These are phyloP conservation scores for Fusarium clavum DNA, from an alignment of 2,329 filamentous ascomycete genomes.

Conservation along the genomic window DNA sequence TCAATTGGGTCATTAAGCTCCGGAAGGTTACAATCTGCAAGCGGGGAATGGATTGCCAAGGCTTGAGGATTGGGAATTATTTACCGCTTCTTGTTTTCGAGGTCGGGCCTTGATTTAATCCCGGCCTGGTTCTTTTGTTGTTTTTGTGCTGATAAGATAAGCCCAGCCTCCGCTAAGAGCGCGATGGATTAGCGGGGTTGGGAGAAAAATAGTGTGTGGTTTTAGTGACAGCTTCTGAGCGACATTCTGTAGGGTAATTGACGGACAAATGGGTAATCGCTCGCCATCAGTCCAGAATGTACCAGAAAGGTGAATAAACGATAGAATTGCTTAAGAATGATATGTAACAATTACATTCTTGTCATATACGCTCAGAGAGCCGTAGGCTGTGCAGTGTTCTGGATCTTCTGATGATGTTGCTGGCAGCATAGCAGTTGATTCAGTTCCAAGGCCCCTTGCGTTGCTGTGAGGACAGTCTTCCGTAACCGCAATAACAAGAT, in stretches of 20 bases:
- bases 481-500: no score
- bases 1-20: conserved; percentile 1
- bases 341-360: no score
- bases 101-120: neutral
- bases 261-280: neutral
- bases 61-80: conserved; percentile 10
- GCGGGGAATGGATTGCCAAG: conserved; percentile 33
- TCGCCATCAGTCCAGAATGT: no score
- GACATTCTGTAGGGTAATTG: neutral
- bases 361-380: no score
- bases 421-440: no score
- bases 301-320: no score
- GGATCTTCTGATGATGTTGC: no score
- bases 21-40: conserved; percentile 5
- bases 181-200: neutral
- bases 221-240: neutral
- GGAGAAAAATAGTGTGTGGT: neutral
- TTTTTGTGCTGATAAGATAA: neutral
- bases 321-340: no score
- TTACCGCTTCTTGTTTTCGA: neutral
- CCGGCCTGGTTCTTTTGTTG: neutral
- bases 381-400: no score
- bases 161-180: neutral
- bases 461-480: no score
- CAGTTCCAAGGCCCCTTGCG: no score